These are phyloP conservation scores for Eragrostis tef DNA, from an alignment of 202 grass and related monocot genomes.

Conservation along the genomic window DNA sequence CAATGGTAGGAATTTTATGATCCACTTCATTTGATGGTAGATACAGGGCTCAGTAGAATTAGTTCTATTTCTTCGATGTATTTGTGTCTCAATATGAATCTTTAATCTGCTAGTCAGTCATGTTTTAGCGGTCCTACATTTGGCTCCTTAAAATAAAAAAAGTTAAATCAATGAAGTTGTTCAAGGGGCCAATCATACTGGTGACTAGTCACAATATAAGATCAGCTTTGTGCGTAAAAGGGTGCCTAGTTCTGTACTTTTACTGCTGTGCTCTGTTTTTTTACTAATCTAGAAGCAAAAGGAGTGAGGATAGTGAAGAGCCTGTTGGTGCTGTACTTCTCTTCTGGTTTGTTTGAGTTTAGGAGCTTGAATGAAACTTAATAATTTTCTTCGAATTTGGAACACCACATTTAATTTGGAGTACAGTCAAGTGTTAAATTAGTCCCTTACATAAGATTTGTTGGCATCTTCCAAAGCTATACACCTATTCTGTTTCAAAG, in stretches of 20 bases:
- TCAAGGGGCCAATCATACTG: slow-evolving; percentile 33
- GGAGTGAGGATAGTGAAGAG: background rate
- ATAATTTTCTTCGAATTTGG: slow-evolving; percentile 9
- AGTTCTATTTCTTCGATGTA: slow-evolving; percentile 6
- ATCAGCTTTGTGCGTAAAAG: slow-evolving; percentile 15
- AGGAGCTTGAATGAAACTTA: background rate
- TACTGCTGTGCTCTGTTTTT: slow-evolving; percentile 27
- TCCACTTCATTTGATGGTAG: slow-evolving; percentile 30
- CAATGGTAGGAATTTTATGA: slow-evolving; percentile 23
- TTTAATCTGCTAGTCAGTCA: slow-evolving; percentile 30
- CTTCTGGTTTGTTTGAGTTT: slow-evolving; percentile 24
- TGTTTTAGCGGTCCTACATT: slow-evolving; percentile 9
- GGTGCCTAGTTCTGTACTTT: slow-evolving; percentile 37
- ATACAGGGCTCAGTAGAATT: background rate
- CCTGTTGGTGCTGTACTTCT: background rate
- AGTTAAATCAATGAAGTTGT: slow-evolving; percentile 19
- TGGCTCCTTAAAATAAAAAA: background rate
- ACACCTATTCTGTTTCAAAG: slow-evolving; percentile 31
- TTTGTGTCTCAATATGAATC: background rate
- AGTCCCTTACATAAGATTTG: background rate
- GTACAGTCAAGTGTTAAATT: background rate
- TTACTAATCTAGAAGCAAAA: slow-evolving; percentile 36
- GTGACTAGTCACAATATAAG: slow-evolving; percentile 8
- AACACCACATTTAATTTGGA: background rate
- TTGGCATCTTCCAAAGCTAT: slow-evolving; percentile 20